These are phyloP conservation scores for Lactarius psammicola DNA, from an alignment of 768 basidiomycete species.

Conservation along the genomic window DNA sequence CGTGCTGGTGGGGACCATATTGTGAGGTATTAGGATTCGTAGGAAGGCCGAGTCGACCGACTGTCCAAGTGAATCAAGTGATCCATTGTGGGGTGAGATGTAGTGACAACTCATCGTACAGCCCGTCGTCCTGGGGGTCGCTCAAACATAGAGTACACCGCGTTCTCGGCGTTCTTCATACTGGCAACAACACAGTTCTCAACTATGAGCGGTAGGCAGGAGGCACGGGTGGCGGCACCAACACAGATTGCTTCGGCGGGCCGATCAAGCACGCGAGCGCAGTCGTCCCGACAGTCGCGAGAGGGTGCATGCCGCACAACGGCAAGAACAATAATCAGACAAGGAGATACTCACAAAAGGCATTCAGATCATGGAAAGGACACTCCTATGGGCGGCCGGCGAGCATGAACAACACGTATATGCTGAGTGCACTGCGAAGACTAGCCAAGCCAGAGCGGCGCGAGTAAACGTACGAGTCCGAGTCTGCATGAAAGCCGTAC, in stretches of 20 bases:
- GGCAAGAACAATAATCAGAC: no score
- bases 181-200: conserved; percentile 89
- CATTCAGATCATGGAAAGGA: no score
- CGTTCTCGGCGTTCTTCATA: conserved; percentile 65
- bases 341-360: no score
- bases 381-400: no score
- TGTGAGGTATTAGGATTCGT: not conserved
- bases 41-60: conserved; percentile 3
- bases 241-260: no score
- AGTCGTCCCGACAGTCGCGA: conserved; percentile 74
- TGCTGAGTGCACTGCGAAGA: no score
- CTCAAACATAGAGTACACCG: conserved; percentile 46
- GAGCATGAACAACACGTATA: no score
- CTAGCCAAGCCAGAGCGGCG: no score
- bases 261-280: conserved; percentile 73
- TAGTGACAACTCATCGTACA: not conserved
- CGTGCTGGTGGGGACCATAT: not conserved
- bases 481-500: no score
- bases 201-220: conserved; percentile 50
- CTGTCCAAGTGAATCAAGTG: conserved; percentile 33
- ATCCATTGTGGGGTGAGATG: conserved; percentile 25
- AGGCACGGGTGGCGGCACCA: no score
- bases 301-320: conserved; percentile 59
- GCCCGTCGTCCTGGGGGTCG: conserved; percentile 12
- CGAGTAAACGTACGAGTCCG: no score